These are phyloP conservation scores for Malania oleifera DNA, from an alignment of 164 flowering plant species.

Conservation along the genomic window DNA sequence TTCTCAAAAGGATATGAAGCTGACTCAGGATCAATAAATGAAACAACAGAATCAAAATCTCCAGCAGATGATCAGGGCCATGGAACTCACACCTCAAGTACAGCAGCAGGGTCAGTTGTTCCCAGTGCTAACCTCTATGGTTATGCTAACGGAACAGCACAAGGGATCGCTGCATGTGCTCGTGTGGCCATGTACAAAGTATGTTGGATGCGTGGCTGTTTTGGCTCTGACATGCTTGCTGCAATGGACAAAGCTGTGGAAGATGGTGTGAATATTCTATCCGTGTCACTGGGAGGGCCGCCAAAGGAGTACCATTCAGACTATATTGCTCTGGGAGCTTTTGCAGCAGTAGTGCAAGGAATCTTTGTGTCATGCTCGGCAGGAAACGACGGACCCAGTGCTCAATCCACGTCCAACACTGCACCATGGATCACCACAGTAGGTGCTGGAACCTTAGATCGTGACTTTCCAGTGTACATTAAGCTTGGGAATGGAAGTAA, in stretches of 20 bases:
- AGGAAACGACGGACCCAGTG: too few species aligned
- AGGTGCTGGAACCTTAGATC: too few species aligned
- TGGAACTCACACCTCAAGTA: background rate
- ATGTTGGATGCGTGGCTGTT: background rate
- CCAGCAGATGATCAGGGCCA: background rate
- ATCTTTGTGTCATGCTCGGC: too few species aligned
- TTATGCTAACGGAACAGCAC: background rate
- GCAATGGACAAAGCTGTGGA: background rate
- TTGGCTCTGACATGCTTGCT: background rate
- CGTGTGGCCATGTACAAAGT: background rate
- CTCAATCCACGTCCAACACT: too few species aligned
- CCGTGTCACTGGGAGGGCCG: background rate
- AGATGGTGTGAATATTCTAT: background rate
- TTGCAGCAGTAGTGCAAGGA: background rate
- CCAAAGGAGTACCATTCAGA: too few species aligned
- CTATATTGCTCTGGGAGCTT: background rate
- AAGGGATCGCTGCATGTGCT: background rate
- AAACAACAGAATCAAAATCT: background rate
- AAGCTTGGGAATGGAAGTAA: too few species aligned
- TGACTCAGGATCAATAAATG: background rate
- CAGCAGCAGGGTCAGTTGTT: too few species aligned
- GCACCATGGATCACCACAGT: too few species aligned
- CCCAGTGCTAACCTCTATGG: background rate
- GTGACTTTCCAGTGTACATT: too few species aligned
- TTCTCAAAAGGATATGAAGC: background rate